Evolutionary conservation across 805 yeast genomes (phyloP).

Genomic region (Kazachstania bromeliacearum): DNA sequence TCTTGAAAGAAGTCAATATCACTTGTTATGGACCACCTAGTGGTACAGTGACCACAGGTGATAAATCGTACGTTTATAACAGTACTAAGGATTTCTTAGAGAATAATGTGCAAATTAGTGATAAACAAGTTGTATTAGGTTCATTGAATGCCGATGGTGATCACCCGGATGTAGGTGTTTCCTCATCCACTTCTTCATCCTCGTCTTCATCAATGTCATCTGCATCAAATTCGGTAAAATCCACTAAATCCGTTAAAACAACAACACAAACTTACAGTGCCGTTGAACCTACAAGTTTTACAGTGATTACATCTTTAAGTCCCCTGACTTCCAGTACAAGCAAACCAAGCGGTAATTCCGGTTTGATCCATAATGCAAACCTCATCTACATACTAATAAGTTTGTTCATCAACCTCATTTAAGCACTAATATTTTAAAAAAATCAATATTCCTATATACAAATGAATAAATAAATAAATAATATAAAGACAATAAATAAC

Average conservation of each 20-base stretch:
- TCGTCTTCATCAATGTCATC: constrained; percentile 6
- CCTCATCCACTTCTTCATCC: constrained; percentile 3
- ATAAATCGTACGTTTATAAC: constrained; percentile 46
- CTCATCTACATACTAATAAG: background rate
- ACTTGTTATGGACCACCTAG: constrained; percentile 68
- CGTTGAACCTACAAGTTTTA: background rate
- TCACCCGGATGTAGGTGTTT: constrained; percentile 35
- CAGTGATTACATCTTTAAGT: constrained; percentile 1
- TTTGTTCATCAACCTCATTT: no score
- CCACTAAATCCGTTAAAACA: background rate
- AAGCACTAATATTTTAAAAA: no score
- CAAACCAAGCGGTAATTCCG: background rate
- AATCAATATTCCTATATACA: background rate
- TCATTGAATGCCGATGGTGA: constrained; percentile 57
- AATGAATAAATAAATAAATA: background rate
- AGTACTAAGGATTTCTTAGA: constrained; percentile 37
- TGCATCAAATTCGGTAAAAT: constrained; percentile 4
- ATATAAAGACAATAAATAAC: no score
- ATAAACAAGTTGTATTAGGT: constrained; percentile 51
- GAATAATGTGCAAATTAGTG: constrained; percentile 49
- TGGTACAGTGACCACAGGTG: constrained; percentile 37
- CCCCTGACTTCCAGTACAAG: background rate
- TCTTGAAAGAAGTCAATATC: constrained; percentile 49
- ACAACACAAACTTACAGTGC: background rate
- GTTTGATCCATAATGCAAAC: no score